Evolutionary conservation across 371 early-diverging fungal species (phyloP), one percentile per base, ranked within the genome.

Genomic region (Mitosporidium daphniae): DNA sequence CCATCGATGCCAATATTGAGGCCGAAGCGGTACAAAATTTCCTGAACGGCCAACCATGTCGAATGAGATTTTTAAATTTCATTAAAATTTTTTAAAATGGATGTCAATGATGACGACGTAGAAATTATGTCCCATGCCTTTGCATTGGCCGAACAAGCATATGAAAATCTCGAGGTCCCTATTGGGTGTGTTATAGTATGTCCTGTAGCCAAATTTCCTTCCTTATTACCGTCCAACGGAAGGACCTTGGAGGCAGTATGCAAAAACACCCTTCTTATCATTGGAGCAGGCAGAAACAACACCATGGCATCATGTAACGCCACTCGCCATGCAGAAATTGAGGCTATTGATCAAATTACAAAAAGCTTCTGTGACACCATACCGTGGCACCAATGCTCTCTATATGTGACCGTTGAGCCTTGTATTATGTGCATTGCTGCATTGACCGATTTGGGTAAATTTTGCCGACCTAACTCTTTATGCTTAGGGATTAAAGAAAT

Each of bases 341-440:
- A 60, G 18, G 80, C 70, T 0, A 70, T 80, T 15, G 72, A 77
- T 36, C 36, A 50, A 8, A 29, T 23, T 14, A 10, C 12, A 10
- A 25, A 13, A 23, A 17, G 1, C n/a, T n/a, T n/a, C n/a, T 26
- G 12, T 14, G 19, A 22, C 17, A 8, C 13, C 10, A 4, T 16
- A 22, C 7, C 7, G 8, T 1, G 7, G 4, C 1, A 26, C 18
- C 11, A 8, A 26, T 33, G 12, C 14, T 34, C 4, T 30, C 40
- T 93, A 14, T 93, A 78, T 43, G 78, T 95, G 6, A 91, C 97
- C 0, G 78, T 94, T 0, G 94, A 93, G 44, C 94, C 97, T 1
- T 95, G 97, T 41, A 55, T 93, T 2, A 95, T 93, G 97, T 95
- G 93, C 33, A 71, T 78, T 2, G 58, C 73, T 21, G 77, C 86